Evolutionary conservation across 768 basidiomycete species (phyloP), one percentile per base, ranked within the genome.

Genomic region (Fibroporia radiculosa): DNA sequence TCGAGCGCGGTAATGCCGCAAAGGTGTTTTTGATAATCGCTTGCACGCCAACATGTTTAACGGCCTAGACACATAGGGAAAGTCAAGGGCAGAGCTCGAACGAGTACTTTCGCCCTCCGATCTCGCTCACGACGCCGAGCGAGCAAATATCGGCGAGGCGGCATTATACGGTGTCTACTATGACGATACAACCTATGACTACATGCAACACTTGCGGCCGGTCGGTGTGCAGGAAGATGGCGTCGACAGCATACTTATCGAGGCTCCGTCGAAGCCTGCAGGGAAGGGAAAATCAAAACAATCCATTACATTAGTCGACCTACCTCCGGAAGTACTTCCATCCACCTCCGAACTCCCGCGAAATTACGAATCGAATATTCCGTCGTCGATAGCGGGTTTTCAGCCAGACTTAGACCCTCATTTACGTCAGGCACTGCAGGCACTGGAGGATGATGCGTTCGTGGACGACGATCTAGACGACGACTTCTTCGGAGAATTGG

Each of bases 351-450:
- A 93, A 61, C 68, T 95, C 28, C 82, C 87, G 20, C 65, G 77
- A 48, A 82, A 77, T 41, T 84, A 80, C 59, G 86, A 88, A 61
- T 69, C 82, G 1, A 78, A 80, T 23, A 69, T 97, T 22, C 93
- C 89, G 2, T 74, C 78, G 26, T 88, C 87, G 50, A 81, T 95
- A 40, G 69, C 83, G 20, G 93, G 96, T 2, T 82, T 99, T 48
- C 86, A 88, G 58, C 96, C 93, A 1, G 90, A 95, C 57, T 89
- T 99, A 88, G 89, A 99, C 60, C 91, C 92, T 4, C 90, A 93
- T 66, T 72, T 98, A 22, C 74, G 96, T 20, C 96, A 99, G 63
- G 79, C 80, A 0, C 68, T 99, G 13, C 93, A 96, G 58, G 96
- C 96, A 1, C 68, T 99, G 19, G 96, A 98, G 48, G 93, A 99